Evolutionary conservation across 2,329 filamentous ascomycete genomes (phyloP).

Genomic region (Penicillium griseofulvum): DNA sequence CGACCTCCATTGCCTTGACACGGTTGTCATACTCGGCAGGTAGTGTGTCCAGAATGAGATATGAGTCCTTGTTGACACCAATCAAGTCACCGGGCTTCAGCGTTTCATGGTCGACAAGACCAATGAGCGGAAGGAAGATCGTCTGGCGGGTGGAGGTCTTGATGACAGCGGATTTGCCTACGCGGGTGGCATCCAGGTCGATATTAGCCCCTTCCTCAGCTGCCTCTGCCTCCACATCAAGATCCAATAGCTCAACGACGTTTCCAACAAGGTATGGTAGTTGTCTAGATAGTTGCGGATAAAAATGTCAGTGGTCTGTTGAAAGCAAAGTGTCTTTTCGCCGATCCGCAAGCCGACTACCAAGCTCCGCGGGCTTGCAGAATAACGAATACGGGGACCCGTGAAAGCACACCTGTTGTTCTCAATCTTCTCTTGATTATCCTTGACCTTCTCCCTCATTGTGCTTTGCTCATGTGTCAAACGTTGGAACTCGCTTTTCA

Average conservation of each 20-base stretch:
- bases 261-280: constrained; percentile 97
- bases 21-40: constrained; percentile 98
- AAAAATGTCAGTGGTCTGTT: constrained; percentile 13
- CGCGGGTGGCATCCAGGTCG: constrained; percentile 91
- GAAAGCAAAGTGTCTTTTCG: neutral
- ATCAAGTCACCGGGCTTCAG: constrained; percentile 96
- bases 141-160: constrained; percentile 98
- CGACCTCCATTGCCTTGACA: constrained; percentile 99
- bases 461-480: constrained; percentile 91
- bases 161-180: constrained; percentile 98
- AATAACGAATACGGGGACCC: neutral
- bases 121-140: constrained; percentile 96
- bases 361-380: constrained; percentile 17
- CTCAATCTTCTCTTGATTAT: constrained; percentile 97
- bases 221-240: constrained; percentile 93
- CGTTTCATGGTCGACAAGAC: constrained; percentile 90
- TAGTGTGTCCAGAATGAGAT: constrained; percentile 92
- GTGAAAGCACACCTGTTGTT: constrained; percentile 75
- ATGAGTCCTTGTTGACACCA: constrained; percentile 98
- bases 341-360: constrained; percentile 4
- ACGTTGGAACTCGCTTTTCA: constrained; percentile 95
- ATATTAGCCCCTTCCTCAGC: constrained; percentile 98
- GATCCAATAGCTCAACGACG: constrained; percentile 93
- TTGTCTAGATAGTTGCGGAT: constrained; percentile 60
- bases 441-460: constrained; percentile 99